Evolutionary conservation across 306 rosid genomes (phyloP), one percentile per base, ranked within the genome.

Genomic region (Vigna radiata): DNA sequence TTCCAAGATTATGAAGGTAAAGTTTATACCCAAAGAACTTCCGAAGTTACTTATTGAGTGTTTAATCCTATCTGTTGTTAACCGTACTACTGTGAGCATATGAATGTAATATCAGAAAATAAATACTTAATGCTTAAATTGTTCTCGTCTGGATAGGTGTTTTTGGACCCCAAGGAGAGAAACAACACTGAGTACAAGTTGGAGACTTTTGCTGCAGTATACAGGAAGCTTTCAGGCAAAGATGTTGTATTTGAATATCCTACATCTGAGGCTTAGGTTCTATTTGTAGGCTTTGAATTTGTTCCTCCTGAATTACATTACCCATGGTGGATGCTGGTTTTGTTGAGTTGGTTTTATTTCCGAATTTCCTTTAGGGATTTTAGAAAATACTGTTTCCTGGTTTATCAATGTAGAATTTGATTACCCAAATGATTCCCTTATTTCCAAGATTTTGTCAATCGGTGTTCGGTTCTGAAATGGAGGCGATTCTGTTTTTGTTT

Each of bases 201-300:
- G 72, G 98, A 93, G 76, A 88, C 92, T 21, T 93, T 91, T 66
- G 25, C 97, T 63, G 96, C 96, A 1, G 98, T 93, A 53, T 91
- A 91, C 81, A 77, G 93, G 82, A 93, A 93, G 85, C 85, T 93
- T 55, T 84, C 98, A 0, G 98, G 98, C 84, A 91, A 88, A 84
- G 98, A 93, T 66, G 96, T 91, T 1, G 96, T 89, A 74, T 91
- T 93, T 19, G 98, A 93, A 64, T 93, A 89, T 56, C 98, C 97
- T 8, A 23, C 77, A 8, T 78, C 92, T 0, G 98, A 91, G 82
- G 91, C 90, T n/a, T 93, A 91, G 84, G 53, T 71, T 71, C 60
- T 66, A 9, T 75, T 62, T 66, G 19, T 75, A 23, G 71, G 47
- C 18, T 62, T 71, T 63, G 56, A 37, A 70, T 70, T 75, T 74